Conservation (phyloP, 2,329 filamentous ascomycete genomes). For the Myriangium duriaei region DNA sequence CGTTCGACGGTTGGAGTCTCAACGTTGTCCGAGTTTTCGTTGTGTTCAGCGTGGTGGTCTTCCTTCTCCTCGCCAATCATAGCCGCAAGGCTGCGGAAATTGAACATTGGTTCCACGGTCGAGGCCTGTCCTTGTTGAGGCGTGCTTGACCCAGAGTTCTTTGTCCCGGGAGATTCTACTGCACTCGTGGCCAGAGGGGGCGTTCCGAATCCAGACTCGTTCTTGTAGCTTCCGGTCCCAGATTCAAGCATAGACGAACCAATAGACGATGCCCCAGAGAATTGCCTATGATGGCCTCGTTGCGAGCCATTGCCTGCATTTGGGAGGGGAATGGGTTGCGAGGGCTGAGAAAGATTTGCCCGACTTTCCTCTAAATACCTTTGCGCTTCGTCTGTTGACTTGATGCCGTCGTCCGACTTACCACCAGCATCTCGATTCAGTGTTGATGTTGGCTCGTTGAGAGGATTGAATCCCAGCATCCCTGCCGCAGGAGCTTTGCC, state of each 20-base stretch:
- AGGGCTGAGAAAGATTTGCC: slow-evolving; percentile 26
- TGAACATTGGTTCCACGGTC: slow-evolving; percentile 69
- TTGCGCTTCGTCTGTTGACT: slow-evolving; percentile 27
- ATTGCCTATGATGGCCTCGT: slow-evolving; percentile 46
- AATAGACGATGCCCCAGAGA: slow-evolving; percentile 77
- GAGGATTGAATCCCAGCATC: slow-evolving; percentile 28
- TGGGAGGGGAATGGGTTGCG: slow-evolving; percentile 16
- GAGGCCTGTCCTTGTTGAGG: slow-evolving; percentile 39
- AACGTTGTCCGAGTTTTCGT: slow-evolving; percentile 24
- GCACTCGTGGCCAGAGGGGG: slow-evolving; percentile 39
- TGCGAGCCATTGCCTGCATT: slow-evolving; percentile 14
- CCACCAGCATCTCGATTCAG: slow-evolving; percentile 22
- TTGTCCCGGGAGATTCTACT: not conserved
- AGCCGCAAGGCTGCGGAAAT: slow-evolving; percentile 76
- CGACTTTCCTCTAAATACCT: slow-evolving; percentile 34
- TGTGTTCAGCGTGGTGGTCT: slow-evolving; percentile 24
- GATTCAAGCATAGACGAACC: slow-evolving; percentile 66
- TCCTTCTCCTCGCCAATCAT: slow-evolving; percentile 58
- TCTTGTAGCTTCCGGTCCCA: slow-evolving; percentile 32
- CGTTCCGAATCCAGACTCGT: slow-evolving; percentile 22
- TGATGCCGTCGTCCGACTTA: slow-evolving; percentile 9
- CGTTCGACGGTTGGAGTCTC: slow-evolving; percentile 9
- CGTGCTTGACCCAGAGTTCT: slow-evolving; percentile 17
- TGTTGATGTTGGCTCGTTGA: slow-evolving; percentile 31
- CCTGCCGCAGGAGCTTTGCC: slow-evolving; percentile 36